Evolutionary conservation across 164 flowering plant genomes (phyloP), one percentile per base, ranked within the genome.

Genomic region (Vitis cinerea): DNA sequence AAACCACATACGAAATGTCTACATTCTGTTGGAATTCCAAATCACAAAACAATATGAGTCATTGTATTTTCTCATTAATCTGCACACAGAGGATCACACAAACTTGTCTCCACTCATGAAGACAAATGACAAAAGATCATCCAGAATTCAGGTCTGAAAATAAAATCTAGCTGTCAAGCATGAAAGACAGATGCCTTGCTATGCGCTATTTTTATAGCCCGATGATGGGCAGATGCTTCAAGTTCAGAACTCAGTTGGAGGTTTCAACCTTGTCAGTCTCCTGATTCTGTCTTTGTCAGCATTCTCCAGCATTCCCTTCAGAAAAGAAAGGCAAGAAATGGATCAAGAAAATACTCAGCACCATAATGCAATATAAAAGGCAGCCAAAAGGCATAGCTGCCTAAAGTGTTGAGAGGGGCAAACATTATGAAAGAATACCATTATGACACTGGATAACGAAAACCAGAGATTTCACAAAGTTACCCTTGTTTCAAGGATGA

Each of bases 271-370:
- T 53, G 75, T 50, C 2, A 83, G 75, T 71, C 86, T 73, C 56
- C 73, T 81, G 64, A 81, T 77, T 60, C 84, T 74, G 10, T 82
- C 85, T 68, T 74, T 81, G 30, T 82, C 85, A 1, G 83, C 73
- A 68, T 84, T 80, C 79, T 80, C 83, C 77, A 90, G 77, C 78
- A 82, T 72, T n/a, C 96, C 96, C 92, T 87, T 72, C 80, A 70
- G 6, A 61, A 63, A n/a, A 15, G 2, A 59, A 65, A 27, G 15
- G n/a, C 47, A 47, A 37, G 8, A 12, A 5, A 2, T 15, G 19
- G 2, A 48, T 29, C 54, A 37, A 53, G 16, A 56, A 56, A 60
- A 10, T 55, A 15, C 56, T 14, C 51, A 68, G 59, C 0, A 65
- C 54, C 13, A 53, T n/a, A 13, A 50, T 61, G 63, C 52, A 63